phyloP scores from a whole-genome alignment of 2,329 filamentous ascomycete species.

The Sordariomycetes sp. region DNA sequence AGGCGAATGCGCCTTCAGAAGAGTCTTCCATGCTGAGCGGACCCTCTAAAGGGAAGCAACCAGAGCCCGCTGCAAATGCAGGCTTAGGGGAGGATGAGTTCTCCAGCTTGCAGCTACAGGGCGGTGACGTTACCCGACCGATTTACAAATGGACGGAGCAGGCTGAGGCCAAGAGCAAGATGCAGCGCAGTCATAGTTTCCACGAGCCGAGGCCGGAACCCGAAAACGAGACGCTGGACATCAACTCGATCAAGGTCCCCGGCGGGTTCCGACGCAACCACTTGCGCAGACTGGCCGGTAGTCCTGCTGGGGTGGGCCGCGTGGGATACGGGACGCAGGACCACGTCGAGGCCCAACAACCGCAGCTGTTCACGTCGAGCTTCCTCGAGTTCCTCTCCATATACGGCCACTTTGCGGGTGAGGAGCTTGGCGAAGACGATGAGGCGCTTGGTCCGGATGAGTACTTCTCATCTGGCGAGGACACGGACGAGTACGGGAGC shows the following conservation, averaged over 20 bases:
- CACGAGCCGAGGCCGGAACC: slow-evolving; percentile 67
- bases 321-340: slow-evolving; percentile 7
- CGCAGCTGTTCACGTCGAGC: slow-evolving; percentile 72
- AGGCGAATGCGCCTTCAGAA: slow-evolving; percentile 30
- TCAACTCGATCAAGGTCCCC: slow-evolving; percentile 83
- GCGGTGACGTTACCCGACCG: slow-evolving; percentile 86
- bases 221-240: slow-evolving; percentile 73
- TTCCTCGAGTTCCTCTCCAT: slow-evolving; percentile 94
- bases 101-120: slow-evolving; percentile 85
- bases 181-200: slow-evolving; percentile 83
- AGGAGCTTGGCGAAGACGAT: slow-evolving; percentile 93
- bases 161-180: slow-evolving; percentile 59
- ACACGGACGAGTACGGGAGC: slow-evolving; percentile 51
- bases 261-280: slow-evolving; percentile 92
- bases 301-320: slow-evolving; percentile 30
- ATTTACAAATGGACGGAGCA: slow-evolving; percentile 97
- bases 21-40: slow-evolving; percentile 31
- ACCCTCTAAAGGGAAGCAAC: slow-evolving; percentile 44
- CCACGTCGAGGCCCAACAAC: slow-evolving; percentile 17
- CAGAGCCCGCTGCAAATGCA: slow-evolving; percentile 24
- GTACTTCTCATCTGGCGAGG: slow-evolving; percentile 77
- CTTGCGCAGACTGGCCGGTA: slow-evolving; percentile 64
- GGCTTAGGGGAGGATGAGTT: slow-evolving; percentile 69
- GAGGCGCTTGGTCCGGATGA: slow-evolving; percentile 80
- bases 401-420: slow-evolving; percentile 95